Base-by-base conservation (phyloP, 495 filamentous ascomycete species). In the Cairneyella variabilis region DNA sequence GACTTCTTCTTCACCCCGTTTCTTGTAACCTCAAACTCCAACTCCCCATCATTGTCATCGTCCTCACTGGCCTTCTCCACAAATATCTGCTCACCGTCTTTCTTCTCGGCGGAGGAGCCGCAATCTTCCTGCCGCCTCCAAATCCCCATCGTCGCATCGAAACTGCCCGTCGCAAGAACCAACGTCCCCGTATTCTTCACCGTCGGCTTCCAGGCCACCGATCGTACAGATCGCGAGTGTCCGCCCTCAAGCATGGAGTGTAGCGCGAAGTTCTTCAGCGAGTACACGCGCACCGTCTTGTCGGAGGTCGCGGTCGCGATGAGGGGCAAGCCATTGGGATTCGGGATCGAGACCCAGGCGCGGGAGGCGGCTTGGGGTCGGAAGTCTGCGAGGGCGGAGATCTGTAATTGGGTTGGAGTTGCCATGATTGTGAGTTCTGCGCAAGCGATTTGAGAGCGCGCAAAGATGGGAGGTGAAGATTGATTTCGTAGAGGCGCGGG, bases 101-200 rank as follows among this genome's bases (percentile, higher is more conserved):
- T 0, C 40, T 37, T 4, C 44, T 57, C 4, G 44, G 61, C 14
- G 14, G 28, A 32, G 28, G 28, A 32, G 28, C 14, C 30, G 25
- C 22, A 48, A 0, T 21, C 44, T 63, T 88, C 83, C 60, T 76
- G 77, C 60, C 83, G 80, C 38, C 84, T 74, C 92, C 92, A 97
- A 47, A 97, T 79, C 1, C 90, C 92, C 2, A 91, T 90, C 4
- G 85, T 91, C 9, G 87, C 83, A 64, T 97, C 92, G 68, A 97
- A 97, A 60, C 83, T 88, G 9, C 89, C 92, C 1, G 91, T 96
- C 0, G 90, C 90, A n/a, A 97, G 73, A 28, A 90, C 85, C 51
- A 84, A 83, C 58, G 86, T 77, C 37, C 82, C 76, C 16, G 40
- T 58, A 22, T 51, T 40, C 34, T 54, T 56, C 48, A 80, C 63